Base-by-base conservation (phyloP, 371 early-diverging fungal species). In the Syncephalastrum racemosum region DNA sequence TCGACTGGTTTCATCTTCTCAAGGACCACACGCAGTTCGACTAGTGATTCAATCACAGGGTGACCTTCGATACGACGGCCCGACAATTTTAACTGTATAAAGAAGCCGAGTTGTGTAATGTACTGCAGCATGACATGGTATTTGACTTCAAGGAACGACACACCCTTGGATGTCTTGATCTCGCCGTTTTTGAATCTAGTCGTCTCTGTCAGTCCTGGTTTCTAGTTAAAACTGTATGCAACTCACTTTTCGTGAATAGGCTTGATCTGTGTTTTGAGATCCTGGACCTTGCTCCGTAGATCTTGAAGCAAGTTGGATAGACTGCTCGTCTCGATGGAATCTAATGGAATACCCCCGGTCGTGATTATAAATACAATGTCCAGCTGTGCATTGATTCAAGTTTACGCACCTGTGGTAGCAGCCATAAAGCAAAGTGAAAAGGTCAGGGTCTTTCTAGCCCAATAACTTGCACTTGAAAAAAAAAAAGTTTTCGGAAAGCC, bases 1-100 rank as follows among this genome's bases (percentile, higher is more conserved):
- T 98, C 98, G 39, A 98, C 73, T 0, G 97, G 98, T 65, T 90
- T 90, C 75, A 95, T 92, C 68, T 91, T 92, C 58, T 98, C 98
- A 20, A 97, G 67, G 20, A 93, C 80, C 4, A 90, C 86, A 15
- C 97, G 83, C 24, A 87, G 73, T 65, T 94, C 91, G 8, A 95
- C 80, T 27, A 98, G 75, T 3, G 80, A 68, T 25, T 80, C 70
- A 15, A 96, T 64, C 5, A 84, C 90, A 3, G 86, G 79, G 52
- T 89, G 89, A 41, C 73, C 70, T 46, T 82, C 73, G 15, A 93
- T 70, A 41, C 75, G 65, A 52, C 80, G 68, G 18, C 95, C 95
- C 24, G 84, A 75, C 20, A 94, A 71, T 72, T 95, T 95, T 36
- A 88, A 68, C 56, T 92, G 81, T 18, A 88, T 75, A 54, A 86